phyloP scores from a whole-genome alignment of 345 rosid species.

The Linum tenue region DNA sequence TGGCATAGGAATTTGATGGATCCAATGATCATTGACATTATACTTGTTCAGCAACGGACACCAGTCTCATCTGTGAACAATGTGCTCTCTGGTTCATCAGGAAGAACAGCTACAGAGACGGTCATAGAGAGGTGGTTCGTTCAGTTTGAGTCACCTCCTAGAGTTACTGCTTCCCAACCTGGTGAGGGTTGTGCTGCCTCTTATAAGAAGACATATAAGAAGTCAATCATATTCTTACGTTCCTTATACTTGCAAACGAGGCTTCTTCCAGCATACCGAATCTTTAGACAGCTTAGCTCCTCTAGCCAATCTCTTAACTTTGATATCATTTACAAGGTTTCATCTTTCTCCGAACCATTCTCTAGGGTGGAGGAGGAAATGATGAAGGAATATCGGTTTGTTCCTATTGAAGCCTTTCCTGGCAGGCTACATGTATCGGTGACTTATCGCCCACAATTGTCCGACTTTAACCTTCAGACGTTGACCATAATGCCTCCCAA shows the following conservation, averaged over 20 bases:
- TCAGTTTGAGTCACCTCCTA: slow-evolving; percentile 49
- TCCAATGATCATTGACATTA: slow-evolving; percentile 71
- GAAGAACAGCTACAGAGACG: slow-evolving; percentile 36
- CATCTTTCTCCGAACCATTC: slow-evolving; percentile 60
- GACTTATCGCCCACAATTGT: slow-evolving; percentile 51
- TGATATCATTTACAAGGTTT: slow-evolving; percentile 67
- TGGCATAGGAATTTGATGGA: slow-evolving; percentile 67
- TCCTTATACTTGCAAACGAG: slow-evolving; percentile 69
- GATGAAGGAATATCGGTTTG: slow-evolving; percentile 54
- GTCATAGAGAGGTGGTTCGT: slow-evolving; percentile 84
- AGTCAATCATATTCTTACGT: slow-evolving; percentile 56
- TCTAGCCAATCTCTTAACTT: slow-evolving; percentile 48
- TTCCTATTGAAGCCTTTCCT: slow-evolving; percentile 69
- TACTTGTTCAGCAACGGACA: slow-evolving; percentile 43
- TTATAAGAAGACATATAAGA: slow-evolving; percentile 73
- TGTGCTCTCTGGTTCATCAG: slow-evolving; percentile 21
- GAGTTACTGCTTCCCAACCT: slow-evolving; percentile 30
- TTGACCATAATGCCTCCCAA: slow-evolving; percentile 52
- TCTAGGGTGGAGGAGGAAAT: slow-evolving; percentile 47
- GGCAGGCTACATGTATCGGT: slow-evolving; percentile 60
- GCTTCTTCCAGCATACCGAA: slow-evolving; percentile 68
- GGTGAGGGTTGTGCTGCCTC: slow-evolving; percentile 35
- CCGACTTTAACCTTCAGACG: slow-evolving; percentile 62
- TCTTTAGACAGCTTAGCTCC: slow-evolving; percentile 57
- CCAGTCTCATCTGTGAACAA: slow-evolving; percentile 26